phyloP scores from a whole-genome alignment of 2,329 filamentous ascomycete species.

The Aspergillus floridensis region DNA sequence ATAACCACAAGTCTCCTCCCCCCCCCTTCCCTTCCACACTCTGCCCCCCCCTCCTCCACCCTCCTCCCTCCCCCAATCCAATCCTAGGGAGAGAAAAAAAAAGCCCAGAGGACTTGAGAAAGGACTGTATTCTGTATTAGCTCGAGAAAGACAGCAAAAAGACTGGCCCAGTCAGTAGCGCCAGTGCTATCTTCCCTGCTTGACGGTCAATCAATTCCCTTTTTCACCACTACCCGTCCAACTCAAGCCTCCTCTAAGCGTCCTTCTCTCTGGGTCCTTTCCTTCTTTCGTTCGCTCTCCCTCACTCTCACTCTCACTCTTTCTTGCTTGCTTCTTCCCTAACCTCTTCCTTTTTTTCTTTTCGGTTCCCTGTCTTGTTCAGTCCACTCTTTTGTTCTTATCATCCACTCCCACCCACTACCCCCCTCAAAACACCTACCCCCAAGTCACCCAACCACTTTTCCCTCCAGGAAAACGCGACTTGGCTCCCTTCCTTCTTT shows the following conservation, averaged over 20 bases:
- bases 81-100: not conserved
- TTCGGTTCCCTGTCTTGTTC: conserved; percentile 13
- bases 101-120: not conserved
- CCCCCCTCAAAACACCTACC: conserved; percentile 2
- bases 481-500: conserved; percentile 26
- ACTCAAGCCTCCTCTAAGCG: conserved; percentile 20
- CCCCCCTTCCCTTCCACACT: conserved; percentile 13
- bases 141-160: not conserved
- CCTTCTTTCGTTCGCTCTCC: conserved; percentile 25
- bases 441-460: conserved; percentile 9
- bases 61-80: not conserved
- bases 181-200: conserved; percentile 27
- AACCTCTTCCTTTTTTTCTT: conserved; percentile 21
- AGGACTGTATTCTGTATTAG: not conserved
- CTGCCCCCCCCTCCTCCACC: not conserved
- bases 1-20: conserved; percentile 24
- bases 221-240: conserved; percentile 24
- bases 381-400: conserved; percentile 20
- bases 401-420: conserved; percentile 10
- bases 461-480: conserved; percentile 10
- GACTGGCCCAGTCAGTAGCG: conserved; percentile 1
- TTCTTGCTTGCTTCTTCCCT: conserved; percentile 1
- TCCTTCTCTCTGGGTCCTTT: conserved; percentile 29
- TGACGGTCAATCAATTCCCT: conserved; percentile 27
- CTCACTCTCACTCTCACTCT: conserved; percentile 16